These are phyloP conservation scores for Boletus rubescentipes DNA, from an alignment of 768 basidiomycete species.

Conservation along the genomic window DNA sequence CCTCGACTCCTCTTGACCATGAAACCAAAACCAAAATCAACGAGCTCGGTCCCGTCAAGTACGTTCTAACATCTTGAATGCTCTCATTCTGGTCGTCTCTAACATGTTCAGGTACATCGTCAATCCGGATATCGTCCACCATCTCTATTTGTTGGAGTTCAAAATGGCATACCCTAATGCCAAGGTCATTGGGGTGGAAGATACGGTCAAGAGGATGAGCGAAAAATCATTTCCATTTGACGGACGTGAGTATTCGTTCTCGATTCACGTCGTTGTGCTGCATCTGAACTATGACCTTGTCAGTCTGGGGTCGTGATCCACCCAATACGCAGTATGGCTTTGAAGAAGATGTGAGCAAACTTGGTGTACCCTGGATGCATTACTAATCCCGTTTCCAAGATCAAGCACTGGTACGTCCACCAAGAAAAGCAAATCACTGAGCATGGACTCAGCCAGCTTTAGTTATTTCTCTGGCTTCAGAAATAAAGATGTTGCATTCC, in stretches of 20 bases:
- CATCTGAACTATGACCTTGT: neutral
- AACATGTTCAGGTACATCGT: slow-evolving; percentile 50
- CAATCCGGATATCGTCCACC: slow-evolving; percentile 56
- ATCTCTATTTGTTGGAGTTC: slow-evolving; percentile 61
- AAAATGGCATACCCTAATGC: slow-evolving; percentile 70
- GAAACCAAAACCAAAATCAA: slow-evolving; percentile 64
- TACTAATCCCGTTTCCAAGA: slow-evolving; percentile 28
- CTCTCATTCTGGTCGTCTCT: neutral
- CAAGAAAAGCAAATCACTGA: neutral
- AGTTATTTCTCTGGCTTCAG: slow-evolving; percentile 70
- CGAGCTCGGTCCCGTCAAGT: slow-evolving; percentile 70
- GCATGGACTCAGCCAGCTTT: neutral
- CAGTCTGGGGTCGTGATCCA: slow-evolving; percentile 64
- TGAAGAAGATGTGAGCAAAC: slow-evolving; percentile 58
- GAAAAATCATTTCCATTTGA: slow-evolving; percentile 56
- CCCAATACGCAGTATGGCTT: slow-evolving; percentile 71
- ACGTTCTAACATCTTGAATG: neutral
- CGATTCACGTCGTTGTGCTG: neutral
- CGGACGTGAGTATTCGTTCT: slow-evolving; percentile 48
- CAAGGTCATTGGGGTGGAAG: slow-evolving; percentile 68
- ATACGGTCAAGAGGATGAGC: slow-evolving; percentile 48
- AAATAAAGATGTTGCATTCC: slow-evolving; percentile 84
- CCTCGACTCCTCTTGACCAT: slow-evolving; percentile 67
- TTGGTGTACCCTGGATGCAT: neutral
- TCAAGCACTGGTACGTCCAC: slow-evolving; percentile 47